Evolutionary conservation across 2,329 filamentous ascomycete genomes (phyloP).

Genomic region (Zopfia rhizophila): DNA sequence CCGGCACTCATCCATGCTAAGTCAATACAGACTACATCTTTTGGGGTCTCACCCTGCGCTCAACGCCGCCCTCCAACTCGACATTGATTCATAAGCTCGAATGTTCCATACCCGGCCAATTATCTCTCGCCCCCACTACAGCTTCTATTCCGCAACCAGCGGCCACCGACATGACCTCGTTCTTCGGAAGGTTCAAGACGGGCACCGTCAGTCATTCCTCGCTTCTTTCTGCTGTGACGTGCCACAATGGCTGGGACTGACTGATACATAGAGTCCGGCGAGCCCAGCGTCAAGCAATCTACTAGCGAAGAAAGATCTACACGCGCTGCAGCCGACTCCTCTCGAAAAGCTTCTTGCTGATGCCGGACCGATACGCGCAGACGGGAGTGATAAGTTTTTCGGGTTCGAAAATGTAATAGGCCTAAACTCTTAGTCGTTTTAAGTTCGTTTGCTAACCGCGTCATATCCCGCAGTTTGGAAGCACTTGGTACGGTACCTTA

Average conservation of each 20-base stretch:
- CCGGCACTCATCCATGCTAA: too few species aligned
- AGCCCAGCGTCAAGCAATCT: slow-evolving; percentile 58
- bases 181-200: slow-evolving; percentile 65
- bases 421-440: slow-evolving; percentile 12
- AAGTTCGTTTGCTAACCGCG: slow-evolving; percentile 33
- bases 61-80: too few species aligned
- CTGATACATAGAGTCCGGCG: slow-evolving; percentile 55
- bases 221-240: slow-evolving; percentile 12
- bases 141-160: slow-evolving; percentile 19
- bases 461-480: slow-evolving; percentile 77
- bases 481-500: slow-evolving; percentile 79
- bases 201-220: slow-evolving; percentile 54
- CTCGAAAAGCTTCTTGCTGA: slow-evolving; percentile 84
- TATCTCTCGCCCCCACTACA: slow-evolving; percentile 22
- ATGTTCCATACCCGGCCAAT: slow-evolving; percentile 24
- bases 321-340: slow-evolving; percentile 66
- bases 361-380: slow-evolving; percentile 80
- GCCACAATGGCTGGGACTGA: slow-evolving; percentile 33
- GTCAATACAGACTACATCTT: too few species aligned
- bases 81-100: slow-evolving; percentile 11
- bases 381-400: slow-evolving; percentile 98
- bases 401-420: slow-evolving; percentile 93
- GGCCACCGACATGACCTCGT: slow-evolving; percentile 58
- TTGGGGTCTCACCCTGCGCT: slow-evolving; percentile 11
- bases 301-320: slow-evolving; percentile 68